phyloP scores from a whole-genome alignment of 306 rosid genomes.

The Pyrus pyrifolia region DNA sequence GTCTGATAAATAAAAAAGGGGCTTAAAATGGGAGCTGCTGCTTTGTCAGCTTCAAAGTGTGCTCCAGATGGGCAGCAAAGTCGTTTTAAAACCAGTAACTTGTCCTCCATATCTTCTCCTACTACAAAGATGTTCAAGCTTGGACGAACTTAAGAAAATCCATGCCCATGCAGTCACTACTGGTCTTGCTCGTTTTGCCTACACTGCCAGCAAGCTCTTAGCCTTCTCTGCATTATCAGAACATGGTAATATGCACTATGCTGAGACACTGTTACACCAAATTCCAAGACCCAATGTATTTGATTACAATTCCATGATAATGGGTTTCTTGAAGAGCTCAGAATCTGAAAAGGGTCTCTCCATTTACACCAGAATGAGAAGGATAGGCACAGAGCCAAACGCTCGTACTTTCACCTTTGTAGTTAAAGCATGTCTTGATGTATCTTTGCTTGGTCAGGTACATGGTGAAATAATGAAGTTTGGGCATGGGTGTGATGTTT shows the following conservation, averaged over 20 bases:
- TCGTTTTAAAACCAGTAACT: background rate
- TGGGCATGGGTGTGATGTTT: constrained; percentile 16
- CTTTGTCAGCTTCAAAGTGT: background rate
- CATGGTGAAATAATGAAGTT: constrained; percentile 14
- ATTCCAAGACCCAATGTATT: constrained; percentile 8
- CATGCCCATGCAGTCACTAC: constrained; percentile 16
- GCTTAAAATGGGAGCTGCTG: background rate
- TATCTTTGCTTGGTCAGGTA: constrained; percentile 9
- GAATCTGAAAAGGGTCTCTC: constrained; percentile 14
- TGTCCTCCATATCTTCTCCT: constrained; percentile 4
- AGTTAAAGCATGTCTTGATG: constrained; percentile 1
- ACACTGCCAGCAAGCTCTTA: constrained; percentile 18
- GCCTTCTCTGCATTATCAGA: constrained; percentile 13
- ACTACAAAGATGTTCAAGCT: constrained; percentile 16
- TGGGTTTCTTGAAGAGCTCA: constrained; percentile 1
- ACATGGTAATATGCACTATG: background rate
- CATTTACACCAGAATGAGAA: constrained; percentile 15
- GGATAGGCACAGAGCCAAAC: constrained; percentile 9
- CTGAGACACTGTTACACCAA: constrained; percentile 1
- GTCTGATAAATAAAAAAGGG: background rate
- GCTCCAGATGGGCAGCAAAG: constrained; percentile 4
- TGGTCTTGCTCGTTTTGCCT: constrained; percentile 21
- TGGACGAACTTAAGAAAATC: constrained; percentile 18
- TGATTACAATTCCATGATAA: constrained; percentile 18
- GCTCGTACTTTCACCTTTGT: constrained; percentile 11